Evolutionary conservation across 345 rosid genomes (phyloP), one percentile per base, ranked within the genome.

Genomic region (Citrus sp.): DNA sequence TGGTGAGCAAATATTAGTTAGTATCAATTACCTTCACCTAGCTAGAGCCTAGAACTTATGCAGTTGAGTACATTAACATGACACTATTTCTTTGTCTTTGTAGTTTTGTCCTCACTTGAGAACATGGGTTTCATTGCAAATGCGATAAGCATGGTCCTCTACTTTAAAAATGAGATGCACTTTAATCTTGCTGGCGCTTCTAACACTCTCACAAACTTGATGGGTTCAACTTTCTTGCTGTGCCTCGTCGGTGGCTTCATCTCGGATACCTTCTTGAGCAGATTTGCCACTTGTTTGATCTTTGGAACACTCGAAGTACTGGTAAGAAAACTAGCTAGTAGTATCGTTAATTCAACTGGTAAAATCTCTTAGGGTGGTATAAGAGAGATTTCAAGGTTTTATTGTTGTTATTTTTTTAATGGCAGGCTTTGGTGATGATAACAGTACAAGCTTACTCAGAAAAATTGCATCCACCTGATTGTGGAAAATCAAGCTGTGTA

Each of bases 51-150:
- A 51, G 19, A 4, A 2, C 6, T 19, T 18, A 18, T 16, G 35
- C 32, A 63, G 18, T 32, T 14, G 34, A 65, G 42, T 35, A 19
- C 9, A 30, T 16, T 69, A 25, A 14, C 55, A 68, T 68, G 21
- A 0, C 6, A 34, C 16, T 67, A 35, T 35, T 3, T 67, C 55
- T 22, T n/a, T 7, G 58, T 14, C 10, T 70, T 32, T n/a, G 69
- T 70, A 91, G 92, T 71, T 2, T 12, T 81, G 77, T 4, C 76
- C 6, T 77, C 82, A 51, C 70, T 89, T 7, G 94, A 89, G 21
- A 88, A 83, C 82, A 86, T 91, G 91, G 91, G 94, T 3, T 89
- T 89, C 67, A 24, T 86, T n/a, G 91, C 94, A 59, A 89, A 82
- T 80, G 80, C 81, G 87, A 83, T 64, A 55, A 84, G 88, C 80